A percentile compares a stretch with the other conserved stretches of the same genome.
Conservation (phyloP, 768 basidiomycete genomes). For the Neoboletus brunneissimus region DNA sequence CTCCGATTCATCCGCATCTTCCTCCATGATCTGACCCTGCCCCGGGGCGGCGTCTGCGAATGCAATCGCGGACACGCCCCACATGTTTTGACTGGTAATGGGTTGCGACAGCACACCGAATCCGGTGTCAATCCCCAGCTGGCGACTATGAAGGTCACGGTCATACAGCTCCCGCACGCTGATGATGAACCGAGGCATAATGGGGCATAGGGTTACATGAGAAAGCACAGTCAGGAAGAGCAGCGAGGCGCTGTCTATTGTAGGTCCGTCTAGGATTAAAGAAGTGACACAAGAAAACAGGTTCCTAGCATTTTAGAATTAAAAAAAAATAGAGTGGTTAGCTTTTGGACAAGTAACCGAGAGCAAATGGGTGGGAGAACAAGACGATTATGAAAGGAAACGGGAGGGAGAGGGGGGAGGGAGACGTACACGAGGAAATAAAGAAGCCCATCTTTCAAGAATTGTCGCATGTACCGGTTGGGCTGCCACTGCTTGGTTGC, state of each 20-base stretch:
- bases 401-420: neutral
- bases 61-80: neutral
- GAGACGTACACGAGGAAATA: conserved; percentile 3
- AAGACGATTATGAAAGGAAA: neutral
- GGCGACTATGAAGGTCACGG: neutral
- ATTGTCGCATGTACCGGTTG: neutral
- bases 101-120: neutral
- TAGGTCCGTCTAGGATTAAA: neutral
- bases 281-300: neutral
- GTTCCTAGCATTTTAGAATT: neutral
- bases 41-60: neutral
- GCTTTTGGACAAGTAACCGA: neutral
- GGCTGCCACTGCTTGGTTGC: neutral
- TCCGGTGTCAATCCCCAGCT: neutral
- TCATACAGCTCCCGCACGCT: neutral
- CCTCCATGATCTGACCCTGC: neutral
- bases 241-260: neutral
- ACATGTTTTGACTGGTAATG: too few species aligned
- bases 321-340: neutral
- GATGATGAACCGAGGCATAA: neutral
- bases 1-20: neutral
- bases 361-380: neutral
- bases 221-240: neutral
- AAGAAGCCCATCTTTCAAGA: neutral
- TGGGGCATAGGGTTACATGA: neutral